Evolutionary conservation across 805 yeast species (phyloP), one percentile per base, ranked within the genome.

Genomic region (Kodamaea kaohsiungensis): DNA sequence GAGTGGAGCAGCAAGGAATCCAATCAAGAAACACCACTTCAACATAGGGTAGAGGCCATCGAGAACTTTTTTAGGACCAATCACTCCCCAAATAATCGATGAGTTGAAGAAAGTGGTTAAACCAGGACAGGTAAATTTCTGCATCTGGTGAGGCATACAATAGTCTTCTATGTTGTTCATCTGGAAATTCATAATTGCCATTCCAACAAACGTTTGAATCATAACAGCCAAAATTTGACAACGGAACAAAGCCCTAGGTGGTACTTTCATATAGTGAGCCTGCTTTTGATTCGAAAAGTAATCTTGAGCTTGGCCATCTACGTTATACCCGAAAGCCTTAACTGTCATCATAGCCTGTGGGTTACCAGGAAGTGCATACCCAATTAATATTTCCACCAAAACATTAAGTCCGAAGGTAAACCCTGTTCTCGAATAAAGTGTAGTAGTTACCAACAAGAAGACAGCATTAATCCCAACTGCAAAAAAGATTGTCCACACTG

Each of bases 211-310:
- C 1, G 67, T 57, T 17, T 61, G 46, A 45, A 68, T 50, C 15
- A 62, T 51, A 2, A 60, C 62, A 2, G 69, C 60, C 15, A 62
- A 30, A 47, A 69, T 58, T 59, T 70, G 74, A 19, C 57, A 56
- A 66, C 76, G 67, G 69, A 87, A 85, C 57, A 85, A 70, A 0
- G 84, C 74, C 55, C 84, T 73, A 1, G 90, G 91, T 0, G 88
- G 83, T 16, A 87, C 70, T 59, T 84, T 84, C 63, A 84, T 67
- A 62, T 87, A 87, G 56, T 86, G 89, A 1, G 83, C 89, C 64
- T 83, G 64, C 61, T 86, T 86, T 75, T 82, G 80, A 60, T 83
- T 87, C 8, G 76, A 71, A 33, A 82, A 71, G 62, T 77, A 84
- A 51, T 75, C 71, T 42, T 82, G 74, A 1, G 88, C 87, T 61